Conservation (phyloP, 257 asterid genomes). For the Solanum infundibuliforme region DNA sequence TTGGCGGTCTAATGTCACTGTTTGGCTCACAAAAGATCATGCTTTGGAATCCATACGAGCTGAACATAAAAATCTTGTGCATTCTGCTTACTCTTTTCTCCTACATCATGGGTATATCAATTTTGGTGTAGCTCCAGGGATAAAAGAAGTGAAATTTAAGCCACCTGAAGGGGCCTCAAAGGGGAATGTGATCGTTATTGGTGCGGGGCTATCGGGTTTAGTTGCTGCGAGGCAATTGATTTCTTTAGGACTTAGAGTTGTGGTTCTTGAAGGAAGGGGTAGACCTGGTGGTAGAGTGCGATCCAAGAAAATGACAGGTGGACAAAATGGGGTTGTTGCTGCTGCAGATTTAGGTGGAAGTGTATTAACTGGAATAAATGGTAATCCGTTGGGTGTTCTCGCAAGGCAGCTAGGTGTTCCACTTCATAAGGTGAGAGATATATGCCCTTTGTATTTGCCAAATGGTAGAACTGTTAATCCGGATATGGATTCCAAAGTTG, state of each 20-base stretch:
- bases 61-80: conserved; percentile 79
- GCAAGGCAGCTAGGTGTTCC: conserved; percentile 85
- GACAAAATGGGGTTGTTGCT: conserved; percentile 34
- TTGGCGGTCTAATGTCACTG: conserved; percentile 76
- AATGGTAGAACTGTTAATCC: conserved; percentile 74
- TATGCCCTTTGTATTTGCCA: conserved; percentile 85
- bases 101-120: conserved; percentile 86
- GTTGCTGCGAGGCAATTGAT: conserved; percentile 89
- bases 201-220: conserved; percentile 86
- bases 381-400: conserved; percentile 89
- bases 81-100: conserved; percentile 62
- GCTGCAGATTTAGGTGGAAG: conserved; percentile 99
- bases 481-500: conserved; percentile 80
- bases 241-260: conserved; percentile 73
- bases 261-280: conserved; percentile 77
- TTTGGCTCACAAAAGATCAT: conserved; percentile 90
- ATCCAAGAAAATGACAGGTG: conserved; percentile 66
- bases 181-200: conserved; percentile 66
- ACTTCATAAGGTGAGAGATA: conserved; percentile 95
- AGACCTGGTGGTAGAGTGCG: conserved; percentile 91
- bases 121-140: conserved; percentile 71
- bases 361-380: conserved; percentile 89
- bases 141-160: conserved; percentile 52
- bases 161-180: conserved; percentile 25
- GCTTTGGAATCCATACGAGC: conserved; percentile 87